Base-by-base conservation (phyloP, 1,284 basidiomycete species). In the Heterobasidion parviporum region DNA sequence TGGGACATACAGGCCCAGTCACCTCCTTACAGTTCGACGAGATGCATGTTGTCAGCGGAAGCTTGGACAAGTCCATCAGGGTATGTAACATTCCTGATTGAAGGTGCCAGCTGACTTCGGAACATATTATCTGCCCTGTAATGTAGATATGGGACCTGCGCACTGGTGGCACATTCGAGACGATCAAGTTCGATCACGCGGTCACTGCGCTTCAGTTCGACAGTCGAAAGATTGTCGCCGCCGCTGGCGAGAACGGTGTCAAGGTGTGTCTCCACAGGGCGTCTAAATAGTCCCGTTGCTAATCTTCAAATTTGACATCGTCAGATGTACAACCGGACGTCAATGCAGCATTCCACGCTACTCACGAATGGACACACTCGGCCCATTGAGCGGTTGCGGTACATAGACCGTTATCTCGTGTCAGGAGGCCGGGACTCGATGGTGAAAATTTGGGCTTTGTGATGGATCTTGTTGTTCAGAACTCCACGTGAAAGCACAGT, bases 21-120 rank as follows among this genome's bases (percentile, higher is more conserved):
- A 98, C 94, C 2, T 94, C 88, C 65, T 76, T 99, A 18, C 97
- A 99, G 68, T 99, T 99, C 65, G 97, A 99, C 74, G 95, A 99
- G 73, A 78, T 89, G 57, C 88, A 98, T 69, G 87, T 98, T 63
- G 85, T 91, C 53, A 94, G 88, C 53, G 96, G 96, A 46, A 90
- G 89, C 70, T 75, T 98, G 53, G 96, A 99, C 74, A 96, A 94
- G 74, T 89, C 92, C n/a, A 79, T 98, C 58, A 77, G 89, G 67
- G 92, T 94, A 65, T 63, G 85, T 75, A 7, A 46, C 53, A 56
- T 57, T 44, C 34, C 55, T 51, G 43, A 57, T 26, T 1, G 26
- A 26, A 26, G 26, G 6, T 26, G 26, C 26, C 26, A 26, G 26
- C 26, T 26, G 26, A 26, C 26, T 26, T 26, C 26, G 26, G 12